Conservation (phyloP, 306 rosid species). For the Vigna nakashimae region DNA sequence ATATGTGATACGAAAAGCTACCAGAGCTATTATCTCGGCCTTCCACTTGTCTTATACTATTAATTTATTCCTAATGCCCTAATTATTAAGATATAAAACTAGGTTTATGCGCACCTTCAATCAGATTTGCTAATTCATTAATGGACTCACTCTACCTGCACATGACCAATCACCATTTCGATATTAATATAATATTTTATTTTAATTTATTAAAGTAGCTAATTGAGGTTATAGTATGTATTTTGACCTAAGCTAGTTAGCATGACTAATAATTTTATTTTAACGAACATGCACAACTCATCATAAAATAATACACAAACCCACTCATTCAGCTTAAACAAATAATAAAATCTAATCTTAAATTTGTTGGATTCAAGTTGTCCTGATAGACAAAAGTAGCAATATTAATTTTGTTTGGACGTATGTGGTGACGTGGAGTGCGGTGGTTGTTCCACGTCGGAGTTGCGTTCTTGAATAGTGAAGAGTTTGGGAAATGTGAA, state of each 20-base stretch:
- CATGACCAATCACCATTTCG: conserved; percentile 53
- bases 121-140: conserved; percentile 52
- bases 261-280: conserved; percentile 17
- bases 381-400: conserved; percentile 26
- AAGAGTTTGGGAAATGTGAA: conserved; percentile 47
- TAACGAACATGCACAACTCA: conserved; percentile 48
- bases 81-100: conserved; percentile 44
- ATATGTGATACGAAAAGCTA: conserved; percentile 40
- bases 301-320: conserved; percentile 50
- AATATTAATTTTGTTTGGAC: conserved; percentile 34
- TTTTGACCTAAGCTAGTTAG: conserved; percentile 58
- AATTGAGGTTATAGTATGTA: conserved; percentile 43
- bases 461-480: conserved; percentile 43
- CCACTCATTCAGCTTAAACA: conserved; percentile 52
- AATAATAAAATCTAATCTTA: conserved; percentile 42
- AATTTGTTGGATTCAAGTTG: conserved; percentile 49
- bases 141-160: conserved; percentile 54
- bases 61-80: conserved; percentile 42
- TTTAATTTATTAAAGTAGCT: conserved; percentile 40
- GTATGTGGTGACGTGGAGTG: conserved; percentile 44
- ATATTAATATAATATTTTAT: conserved; percentile 18
- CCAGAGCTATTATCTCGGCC: conserved; percentile 44
- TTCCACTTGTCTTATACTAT: conserved; percentile 52
- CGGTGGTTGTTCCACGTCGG: conserved; percentile 40
- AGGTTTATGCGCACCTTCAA: conserved; percentile 49